Evolutionary conservation across 1,284 basidiomycete genomes (phyloP), one percentile per base, ranked within the genome.

Genomic region (Malassezia restricta): DNA sequence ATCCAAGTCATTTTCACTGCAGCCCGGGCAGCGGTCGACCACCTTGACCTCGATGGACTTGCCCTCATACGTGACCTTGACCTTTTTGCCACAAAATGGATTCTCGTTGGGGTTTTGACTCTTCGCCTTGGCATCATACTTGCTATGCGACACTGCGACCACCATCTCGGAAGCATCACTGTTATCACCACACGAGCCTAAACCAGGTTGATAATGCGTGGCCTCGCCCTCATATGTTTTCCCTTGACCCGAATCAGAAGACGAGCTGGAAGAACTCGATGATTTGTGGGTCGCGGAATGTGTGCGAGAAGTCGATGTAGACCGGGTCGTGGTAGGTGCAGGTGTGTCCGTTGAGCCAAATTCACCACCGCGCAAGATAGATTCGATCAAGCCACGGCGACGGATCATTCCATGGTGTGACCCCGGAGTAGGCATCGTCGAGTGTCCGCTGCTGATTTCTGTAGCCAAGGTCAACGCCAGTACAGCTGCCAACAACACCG

Each of bases 31-130:
- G 17, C 62, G 61, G 35, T 72, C 68, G 9, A 59, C 59, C 14
- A 68, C 62, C 12, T 51, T 59, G 35, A 63, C 66, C 5, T 54
- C 62, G 40, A 63, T 58, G 15, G 57, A 59, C 55, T 66, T 68
- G 58, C 62, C 63, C 6, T 58, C 24, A 52, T 68, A 65, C 14
- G 54, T 56, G 8, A 60, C 65, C 17, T 59, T 57, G 50, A 71
- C 59, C 59, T 62, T 64, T 57, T 64, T 61, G 20, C 66, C 67
- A 40, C 68, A 71, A 1, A 61, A 53, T 3, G 59, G 58, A 51
- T 65, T 68, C 15, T 58, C 52, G 60, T 68, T 68, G n/a, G 65
- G 65, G 56, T 68, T 68, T 47, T 56, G 60, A 6, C 53, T 55
- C 5, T 29, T 40, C 20, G 58, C 59, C 14, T 63, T 57, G 9